Conservation (phyloP, 345 rosid species). For the Ceriops tagal region DNA sequence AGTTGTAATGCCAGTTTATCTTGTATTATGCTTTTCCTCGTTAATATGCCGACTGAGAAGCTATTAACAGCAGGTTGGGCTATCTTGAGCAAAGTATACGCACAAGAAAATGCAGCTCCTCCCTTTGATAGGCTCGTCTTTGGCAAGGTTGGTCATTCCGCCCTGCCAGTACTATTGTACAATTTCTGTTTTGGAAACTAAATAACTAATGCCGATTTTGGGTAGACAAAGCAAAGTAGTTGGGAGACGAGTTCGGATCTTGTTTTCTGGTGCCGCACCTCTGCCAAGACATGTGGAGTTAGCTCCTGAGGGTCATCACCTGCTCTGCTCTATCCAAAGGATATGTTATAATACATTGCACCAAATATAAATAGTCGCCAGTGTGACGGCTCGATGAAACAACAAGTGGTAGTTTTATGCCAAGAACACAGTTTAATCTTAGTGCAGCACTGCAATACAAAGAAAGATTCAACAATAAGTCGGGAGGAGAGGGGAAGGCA, state of each 20-base stretch:
- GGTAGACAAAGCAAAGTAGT: constrained; percentile 64
- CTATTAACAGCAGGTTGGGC: constrained; percentile 57
- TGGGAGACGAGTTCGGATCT: constrained; percentile 68
- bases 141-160: constrained; percentile 47
- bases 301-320: constrained; percentile 8
- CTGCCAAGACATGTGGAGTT: constrained; percentile 48
- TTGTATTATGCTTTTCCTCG: constrained; percentile 1
- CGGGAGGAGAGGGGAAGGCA: background rate
- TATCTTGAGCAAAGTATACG: constrained; percentile 62
- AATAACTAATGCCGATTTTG: constrained; percentile 9
- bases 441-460: background rate
- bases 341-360: constrained; percentile 32
- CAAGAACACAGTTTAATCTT: background rate
- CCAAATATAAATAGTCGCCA: too few relatives aligned
- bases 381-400: background rate
- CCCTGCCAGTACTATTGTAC: background rate
- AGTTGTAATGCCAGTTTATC: constrained; percentile 24
- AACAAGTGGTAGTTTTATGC: background rate
- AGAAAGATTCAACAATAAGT: background rate
- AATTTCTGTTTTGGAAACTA: constrained; percentile 1
- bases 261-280: constrained; percentile 96
- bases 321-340: constrained; percentile 85
- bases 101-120: constrained; percentile 85
- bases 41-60: constrained; percentile 15
- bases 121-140: constrained; percentile 71